phyloP scores from a whole-genome alignment of 768 basidiomycete genomes.

The Leccinum arenicola region DNA sequence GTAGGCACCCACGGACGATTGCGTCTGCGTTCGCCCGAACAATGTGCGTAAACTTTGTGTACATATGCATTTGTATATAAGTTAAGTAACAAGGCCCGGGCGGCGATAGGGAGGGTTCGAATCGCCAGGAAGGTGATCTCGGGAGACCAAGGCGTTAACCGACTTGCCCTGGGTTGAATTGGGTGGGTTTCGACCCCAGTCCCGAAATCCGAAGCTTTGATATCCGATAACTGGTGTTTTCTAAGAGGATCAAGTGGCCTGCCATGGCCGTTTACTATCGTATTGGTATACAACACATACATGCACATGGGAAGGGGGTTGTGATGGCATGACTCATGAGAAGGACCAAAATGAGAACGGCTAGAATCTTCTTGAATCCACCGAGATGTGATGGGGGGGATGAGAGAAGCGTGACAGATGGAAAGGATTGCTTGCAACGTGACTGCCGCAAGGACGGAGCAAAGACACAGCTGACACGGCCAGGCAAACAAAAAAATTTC shows the following conservation, averaged over 20 bases:
- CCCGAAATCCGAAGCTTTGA: conserved; percentile 5
- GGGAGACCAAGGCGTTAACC: conserved; percentile 17
- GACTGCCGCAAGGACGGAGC: conserved; percentile 35
- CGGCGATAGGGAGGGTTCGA: conserved; percentile 19
- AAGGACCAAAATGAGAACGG: conserved; percentile 14
- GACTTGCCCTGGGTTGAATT: background rate
- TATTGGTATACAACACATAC: background rate
- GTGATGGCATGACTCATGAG: conserved; percentile 3
- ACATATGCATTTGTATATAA: conserved; percentile 13
- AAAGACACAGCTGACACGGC: conserved; percentile 23
- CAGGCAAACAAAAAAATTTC: conserved; percentile 30
- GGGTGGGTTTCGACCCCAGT: background rate
- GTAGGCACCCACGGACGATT: conserved; percentile 8
- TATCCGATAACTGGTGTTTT: conserved; percentile 14
- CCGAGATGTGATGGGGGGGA: conserved; percentile 9
- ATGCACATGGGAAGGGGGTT: background rate
- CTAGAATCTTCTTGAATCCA: conserved; percentile 11
- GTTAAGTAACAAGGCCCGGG: background rate
- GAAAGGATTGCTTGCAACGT: conserved; percentile 24
- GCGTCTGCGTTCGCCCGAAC: background rate
- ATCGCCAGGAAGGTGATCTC: conserved; percentile 22
- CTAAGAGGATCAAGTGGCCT: conserved; percentile 7
- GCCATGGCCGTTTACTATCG: background rate
- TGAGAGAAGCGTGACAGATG: conserved; percentile 16
- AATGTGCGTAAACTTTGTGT: conserved; percentile 1